These are phyloP conservation scores for Cyclotella distinguenda DNA, from an alignment of 108 stramenopile species.

Conservation along the genomic window DNA sequence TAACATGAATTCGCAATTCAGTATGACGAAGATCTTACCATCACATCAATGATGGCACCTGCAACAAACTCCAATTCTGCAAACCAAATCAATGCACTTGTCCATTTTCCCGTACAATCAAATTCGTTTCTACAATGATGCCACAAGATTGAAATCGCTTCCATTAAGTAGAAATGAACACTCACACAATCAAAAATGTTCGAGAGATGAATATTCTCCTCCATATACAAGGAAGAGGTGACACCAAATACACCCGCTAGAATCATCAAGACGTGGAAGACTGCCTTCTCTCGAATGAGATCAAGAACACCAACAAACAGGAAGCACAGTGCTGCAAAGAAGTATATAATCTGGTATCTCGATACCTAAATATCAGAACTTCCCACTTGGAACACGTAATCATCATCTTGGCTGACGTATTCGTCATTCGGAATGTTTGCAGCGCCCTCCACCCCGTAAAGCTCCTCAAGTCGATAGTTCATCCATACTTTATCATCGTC, in stretches of 20 bases:
- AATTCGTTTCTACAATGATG: neutral
- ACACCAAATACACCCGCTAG: conserved; percentile 25
- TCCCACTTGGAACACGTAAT: conserved; percentile 8
- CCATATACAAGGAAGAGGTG: conserved; percentile 8
- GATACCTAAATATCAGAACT: conserved; percentile 8
- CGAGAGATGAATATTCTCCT: conserved; percentile 12
- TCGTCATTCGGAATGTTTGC: neutral
- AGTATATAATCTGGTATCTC: conserved; percentile 17
- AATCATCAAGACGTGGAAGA: conserved; percentile 10
- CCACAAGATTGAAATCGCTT: conserved; percentile 8
- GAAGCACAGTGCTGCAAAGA: conserved; percentile 19
- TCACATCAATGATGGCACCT: conserved; percentile 19
- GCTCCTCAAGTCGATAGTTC: too few species aligned
- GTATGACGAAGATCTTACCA: neutral
- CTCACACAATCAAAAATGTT: conserved; percentile 15
- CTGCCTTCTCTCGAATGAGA: neutral
- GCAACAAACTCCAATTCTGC: conserved; percentile 13
- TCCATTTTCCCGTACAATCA: conserved; percentile 3
- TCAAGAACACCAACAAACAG: conserved; percentile 8
- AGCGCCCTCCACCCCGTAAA: neutral
- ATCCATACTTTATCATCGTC: too few species aligned
- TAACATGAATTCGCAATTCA: neutral
- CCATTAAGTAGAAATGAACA: conserved; percentile 23
- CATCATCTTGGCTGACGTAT: conserved; percentile 7
- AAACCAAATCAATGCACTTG: neutral